Evolutionary conservation across 352 stramenopile genomes (phyloP), one percentile per base, ranked within the genome.

Genomic region (Vaucheria bursata): DNA sequence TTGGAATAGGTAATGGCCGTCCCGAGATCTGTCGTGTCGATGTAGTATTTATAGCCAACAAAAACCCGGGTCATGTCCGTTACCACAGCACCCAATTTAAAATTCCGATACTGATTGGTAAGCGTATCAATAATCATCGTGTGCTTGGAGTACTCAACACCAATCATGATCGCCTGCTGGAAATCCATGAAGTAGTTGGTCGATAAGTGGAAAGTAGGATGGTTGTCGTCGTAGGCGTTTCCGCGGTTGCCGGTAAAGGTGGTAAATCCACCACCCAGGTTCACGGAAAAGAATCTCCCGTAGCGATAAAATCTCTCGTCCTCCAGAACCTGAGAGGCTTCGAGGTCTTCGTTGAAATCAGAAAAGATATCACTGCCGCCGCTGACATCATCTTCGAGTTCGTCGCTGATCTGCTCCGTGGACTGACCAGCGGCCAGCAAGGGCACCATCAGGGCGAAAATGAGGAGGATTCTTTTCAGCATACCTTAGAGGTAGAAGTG

Each of bases 281-380:
- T 59, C 12, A 25, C 45, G 12, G 18, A 25, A 59, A 59, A 59
- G 25, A 59, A 59, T 59, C 45, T 18, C 45, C 45, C 45, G 45
- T 59, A 59, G 25, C 45, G 45, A 25, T 59, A 59, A 25, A 59
- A 59, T 18, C 45, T 18, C 45, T 59, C 45, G 25, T 59, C 45
- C 25, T 59, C 45, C 25, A 59, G 25, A 59, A 59, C 45, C 45
- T 59, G 45, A 59, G 45, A 18, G 45, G 45, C 45, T 25, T 59
- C 45, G 25, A 59, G 45, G 45, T 59, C 45, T 59, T 59, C 45
- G 45, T 59, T 59, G 25, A 59, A 59, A 59, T 59, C 45, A 59
- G 18, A 18, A 25, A 59, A 59, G 25, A 59, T 59, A 59, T 59
- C 45, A 59, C 45, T 25, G 45, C 25, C 45, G 45, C 18, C 25